Base-by-base conservation (phyloP, 192 early-diverging fungal species). In the Entomortierella chlamydospora region DNA sequence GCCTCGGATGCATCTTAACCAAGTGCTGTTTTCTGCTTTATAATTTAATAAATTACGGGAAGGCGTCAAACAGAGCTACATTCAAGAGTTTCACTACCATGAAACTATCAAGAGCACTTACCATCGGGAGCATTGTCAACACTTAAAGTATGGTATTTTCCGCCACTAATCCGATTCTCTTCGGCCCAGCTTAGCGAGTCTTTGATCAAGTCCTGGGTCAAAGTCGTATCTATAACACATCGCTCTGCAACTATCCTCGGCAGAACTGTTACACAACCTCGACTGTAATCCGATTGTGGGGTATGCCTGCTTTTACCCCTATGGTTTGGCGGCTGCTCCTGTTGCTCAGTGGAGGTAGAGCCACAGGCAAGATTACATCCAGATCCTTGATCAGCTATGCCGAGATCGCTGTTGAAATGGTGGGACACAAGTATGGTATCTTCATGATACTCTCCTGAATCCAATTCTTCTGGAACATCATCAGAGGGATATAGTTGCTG, bases 231-330 rank as follows among this genome's bases (percentile, higher is more conserved):
- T 1, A 82, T 68, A 17, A 88, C 72, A 79, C 92, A 94, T 25
- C 91, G 76, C 78, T 88, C 90, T 20, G 85, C 86, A 45, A 91
- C 88, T 2, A 89, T 29, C 33, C 73, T 47, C 8, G 92, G 92
- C 7, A 94, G 73, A 41, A 62, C 62, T 9, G 70, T 76, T 3
- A 87, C 69, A 56, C 72, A 79, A 7, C 70, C 71, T 28, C 45
- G 50, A 15, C 33, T 30, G 42, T 76, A 61, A 4, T 81, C 81
- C 25, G 54, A 78, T 39, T 47, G 51, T 6, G 47, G 12, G 10
- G 26, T 22, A 12, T 49, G 25, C 15, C 30, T 73, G 15, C 31
- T 50, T 55, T 41, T 31, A n/a, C n/a, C n/a, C n/a, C n/a, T n/a
- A n/a, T 42, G 56, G 22, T 47, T 31, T 62, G 30, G 57, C 23